phyloP scores from a whole-genome alignment of 352 stramenopile species.

The Aphanomyces stellatus region DNA sequence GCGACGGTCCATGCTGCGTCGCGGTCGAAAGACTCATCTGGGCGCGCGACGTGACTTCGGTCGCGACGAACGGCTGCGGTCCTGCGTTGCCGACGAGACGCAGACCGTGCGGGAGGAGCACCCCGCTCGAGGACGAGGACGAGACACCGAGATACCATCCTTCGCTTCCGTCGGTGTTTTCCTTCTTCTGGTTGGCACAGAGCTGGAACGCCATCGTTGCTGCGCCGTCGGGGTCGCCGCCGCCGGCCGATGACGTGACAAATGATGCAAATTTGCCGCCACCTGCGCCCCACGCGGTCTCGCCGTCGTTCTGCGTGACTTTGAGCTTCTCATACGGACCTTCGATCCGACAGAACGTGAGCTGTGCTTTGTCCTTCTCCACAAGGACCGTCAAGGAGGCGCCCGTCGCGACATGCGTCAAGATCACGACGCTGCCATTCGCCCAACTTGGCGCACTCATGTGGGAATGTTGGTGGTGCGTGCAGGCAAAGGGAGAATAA shows the following conservation, averaged over 20 bases:
- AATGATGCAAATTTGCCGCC: slow-evolving; percentile 64
- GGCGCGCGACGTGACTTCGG: slow-evolving; percentile 36
- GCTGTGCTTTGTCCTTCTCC: slow-evolving; percentile 17
- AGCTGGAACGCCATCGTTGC: slow-evolving; percentile 34
- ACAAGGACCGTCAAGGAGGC: not conserved
- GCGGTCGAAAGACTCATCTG: slow-evolving; percentile 39
- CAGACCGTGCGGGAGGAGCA: slow-evolving; percentile 6
- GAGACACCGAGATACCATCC: slow-evolving; percentile 55
- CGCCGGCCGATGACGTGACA: slow-evolving; percentile 14
- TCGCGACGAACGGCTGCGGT: slow-evolving; percentile 41
- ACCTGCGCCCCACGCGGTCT: slow-evolving; percentile 48
- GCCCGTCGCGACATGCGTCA: not conserved
- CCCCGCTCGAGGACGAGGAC: not conserved
- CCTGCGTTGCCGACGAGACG: slow-evolving; percentile 45
- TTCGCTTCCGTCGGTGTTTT: slow-evolving; percentile 27
- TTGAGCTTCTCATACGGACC: slow-evolving; percentile 71
- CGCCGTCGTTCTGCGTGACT: slow-evolving; percentile 48
- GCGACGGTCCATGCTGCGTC: slow-evolving; percentile 18
- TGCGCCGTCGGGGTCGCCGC: too few species aligned
- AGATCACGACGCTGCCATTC: slow-evolving; percentile 6
- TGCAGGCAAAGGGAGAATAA: too few species aligned
- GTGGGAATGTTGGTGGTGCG: too few species aligned
- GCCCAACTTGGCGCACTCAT: not conserved
- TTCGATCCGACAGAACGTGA: slow-evolving; percentile 53
- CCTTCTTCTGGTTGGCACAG: slow-evolving; percentile 59